Percentiles rank a stretch among this genome's conserved stretches.
Conservation (phyloP, 2,329 filamentous ascomycete genomes). For the Xylaria sp. region DNA sequence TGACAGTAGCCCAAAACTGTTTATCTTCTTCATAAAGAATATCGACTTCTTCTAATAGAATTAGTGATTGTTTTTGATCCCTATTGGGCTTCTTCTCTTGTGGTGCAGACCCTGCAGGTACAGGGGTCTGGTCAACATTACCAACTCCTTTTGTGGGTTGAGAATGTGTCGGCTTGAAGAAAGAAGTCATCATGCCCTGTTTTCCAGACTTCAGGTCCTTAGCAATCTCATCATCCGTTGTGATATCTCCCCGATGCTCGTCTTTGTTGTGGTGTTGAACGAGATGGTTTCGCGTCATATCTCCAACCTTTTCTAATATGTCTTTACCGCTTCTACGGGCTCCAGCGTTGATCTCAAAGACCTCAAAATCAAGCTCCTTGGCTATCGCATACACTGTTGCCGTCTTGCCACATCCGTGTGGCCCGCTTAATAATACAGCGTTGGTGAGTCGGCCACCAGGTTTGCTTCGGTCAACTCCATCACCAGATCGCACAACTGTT, state of each 20-base stretch:
- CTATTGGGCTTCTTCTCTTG: constrained; percentile 55
- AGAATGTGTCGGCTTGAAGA: constrained; percentile 72
- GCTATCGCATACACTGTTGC: constrained; percentile 92
- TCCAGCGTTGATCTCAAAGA: constrained; percentile 93
- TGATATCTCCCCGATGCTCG: constrained; percentile 47
- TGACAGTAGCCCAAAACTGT: constrained; percentile 89
- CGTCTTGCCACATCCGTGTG: constrained; percentile 91
- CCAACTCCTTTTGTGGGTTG: constrained; percentile 47
- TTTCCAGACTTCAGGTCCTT: constrained; percentile 73
- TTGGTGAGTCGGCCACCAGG: constrained; percentile 70
- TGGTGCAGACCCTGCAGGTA: constrained; percentile 14
- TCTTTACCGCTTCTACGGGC: constrained; percentile 88
- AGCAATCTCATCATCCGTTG: constrained; percentile 60
- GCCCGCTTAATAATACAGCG: constrained; percentile 87
- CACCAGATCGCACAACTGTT: constrained; percentile 63
- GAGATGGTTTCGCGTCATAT: constrained; percentile 96
- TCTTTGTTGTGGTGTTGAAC: constrained; percentile 67
- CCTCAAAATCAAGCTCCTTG: constrained; percentile 89
- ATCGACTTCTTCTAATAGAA: constrained; percentile 93
- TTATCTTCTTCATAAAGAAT: constrained; percentile 95
- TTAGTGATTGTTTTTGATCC: constrained; percentile 90
- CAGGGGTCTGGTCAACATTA: constrained; percentile 38
- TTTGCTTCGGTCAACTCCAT: constrained; percentile 48
- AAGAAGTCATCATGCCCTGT: constrained; percentile 82
- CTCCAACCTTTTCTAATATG: constrained; percentile 88